Percentiles rank a stretch among this genome's conserved stretches.
Evolutionary conservation across 805 yeast species (phyloP).

Genomic region (Sugiyamaella chiloensis): DNA sequence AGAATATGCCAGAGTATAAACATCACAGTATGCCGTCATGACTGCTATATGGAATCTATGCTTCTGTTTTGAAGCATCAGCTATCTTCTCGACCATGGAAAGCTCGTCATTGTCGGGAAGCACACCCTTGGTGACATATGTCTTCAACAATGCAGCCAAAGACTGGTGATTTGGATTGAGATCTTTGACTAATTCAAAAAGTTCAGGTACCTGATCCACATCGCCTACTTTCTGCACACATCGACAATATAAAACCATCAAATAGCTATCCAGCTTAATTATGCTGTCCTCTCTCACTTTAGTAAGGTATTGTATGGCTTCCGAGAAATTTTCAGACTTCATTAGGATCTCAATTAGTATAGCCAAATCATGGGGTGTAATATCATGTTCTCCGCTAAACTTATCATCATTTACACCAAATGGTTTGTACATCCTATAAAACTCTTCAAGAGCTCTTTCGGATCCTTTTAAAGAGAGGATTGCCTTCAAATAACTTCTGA

Average conservation of each 20-base stretch:
- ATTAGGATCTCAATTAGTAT: constrained; percentile 2
- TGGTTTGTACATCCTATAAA: not conserved
- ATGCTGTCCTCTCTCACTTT: too few relatives aligned
- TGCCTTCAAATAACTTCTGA: not conserved
- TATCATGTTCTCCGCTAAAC: too few relatives aligned
- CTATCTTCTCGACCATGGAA: not conserved
- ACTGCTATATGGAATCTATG: not conserved
- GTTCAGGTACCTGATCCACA: not conserved
- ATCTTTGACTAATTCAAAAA: not conserved
- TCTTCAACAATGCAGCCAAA: not conserved
- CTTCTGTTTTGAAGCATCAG: not conserved
- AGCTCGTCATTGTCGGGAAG: not conserved
- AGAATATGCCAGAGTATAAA: not conserved
- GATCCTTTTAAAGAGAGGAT: not conserved
- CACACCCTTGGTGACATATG: not conserved
- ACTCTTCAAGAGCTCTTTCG: not conserved
- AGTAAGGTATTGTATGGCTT: not conserved
- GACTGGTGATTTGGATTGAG: not conserved
- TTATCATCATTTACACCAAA: too few relatives aligned
- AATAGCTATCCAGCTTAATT: not conserved
- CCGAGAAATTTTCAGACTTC: not conserved
- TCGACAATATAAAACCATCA: not conserved
- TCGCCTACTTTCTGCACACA: not conserved
- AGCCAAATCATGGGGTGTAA: not conserved
- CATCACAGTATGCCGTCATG: not conserved